Base-by-base conservation (phyloP, 2,329 filamentous ascomycete genomes). In the Scytalidium lignicola region DNA sequence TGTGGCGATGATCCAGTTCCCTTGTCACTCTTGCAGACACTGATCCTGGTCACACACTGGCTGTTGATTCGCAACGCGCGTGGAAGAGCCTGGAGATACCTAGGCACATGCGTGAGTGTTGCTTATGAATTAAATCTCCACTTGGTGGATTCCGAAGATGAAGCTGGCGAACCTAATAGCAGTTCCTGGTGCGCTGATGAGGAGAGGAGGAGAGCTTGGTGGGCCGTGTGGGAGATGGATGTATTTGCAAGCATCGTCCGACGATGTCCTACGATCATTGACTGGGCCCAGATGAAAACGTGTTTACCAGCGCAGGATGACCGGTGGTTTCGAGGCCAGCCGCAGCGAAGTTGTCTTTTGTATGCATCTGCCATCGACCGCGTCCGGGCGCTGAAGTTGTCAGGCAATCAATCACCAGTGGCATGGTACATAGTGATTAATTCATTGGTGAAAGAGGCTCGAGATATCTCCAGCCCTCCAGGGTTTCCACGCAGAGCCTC, bases 211-310 rank as follows among this genome's bases (percentile, higher is more conserved):
- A 60, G 68, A 2, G 62, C 63, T 6, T 70, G 64, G 62, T 70
- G 68, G 68, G 66, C 67, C 0, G 60, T 70, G 13, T 70, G 66
- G 67, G 68, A 70, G 49, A 68, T 71, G 66, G 68, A 71, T 46
- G 62, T 66, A 8, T 71, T 69, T 51, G 67, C 68, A 3, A 67
- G 62, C 46, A 65, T 65, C 18, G 65, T 71, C 19, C 62, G 67
- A 9, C 61, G 67, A 4, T 61, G 60, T n/a, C 68, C 68, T 0
- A 62, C 64, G 0, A 67, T 61, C 0, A 62, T 70, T 7, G 58
- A 69, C 52, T 66, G 62, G 59, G 50, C 56, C 5, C 59, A 65
- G 44, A 69, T 65, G 46, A 59, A 66, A 19, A 65, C 63, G 7
- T 52, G 63, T 29, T 61, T 71, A 1, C 68, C 68, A 0, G 62